Base-by-base conservation (phyloP, 495 filamentous ascomycete species). In the Penicillium fimorum region DNA sequence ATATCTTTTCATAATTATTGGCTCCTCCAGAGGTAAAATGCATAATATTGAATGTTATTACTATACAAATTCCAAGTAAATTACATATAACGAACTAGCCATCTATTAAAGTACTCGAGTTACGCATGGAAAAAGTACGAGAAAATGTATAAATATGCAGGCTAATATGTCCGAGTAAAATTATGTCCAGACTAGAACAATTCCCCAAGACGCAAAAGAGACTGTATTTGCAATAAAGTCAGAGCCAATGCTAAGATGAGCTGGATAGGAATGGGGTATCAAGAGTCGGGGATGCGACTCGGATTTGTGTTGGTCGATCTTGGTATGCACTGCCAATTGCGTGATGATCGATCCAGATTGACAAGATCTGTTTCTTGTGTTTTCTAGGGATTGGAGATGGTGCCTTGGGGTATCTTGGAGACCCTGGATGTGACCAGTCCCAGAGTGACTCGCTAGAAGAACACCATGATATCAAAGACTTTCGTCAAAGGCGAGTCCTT, bases 261-360 rank as follows among this genome's bases (percentile, higher is more conserved):
- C 52, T 43, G 49, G 35, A 54, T 54, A 41, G 52, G 45, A 59
- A 52, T 63, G 56, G 72, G 72, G 72, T 75, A 75, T 75, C 72
- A 75, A 75, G 70, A 68, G 68, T 63, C 64, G 64, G 63, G 47
- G 47, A 50, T 45, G 49, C 53, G 62, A 66, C 63, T 61, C 49
- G 62, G 52, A 60, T 59, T 47, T 41, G 58, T 44, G 58, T 50
- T 61, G 47, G 60, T 50, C 41, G 56, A 56, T 57, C 33, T 49
- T 50, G 43, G 41, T 43, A 35, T 59, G 61, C 38, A 58, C 38
- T 48, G 49, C 35, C 30, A 41, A 30, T 22, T 38, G 22, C 29
- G 27, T 20, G 17, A 11, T 44, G 57, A 50, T 53, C 37, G 25
- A 44, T 43, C 30, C 32, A 45, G 29, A 30, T 47, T 47, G 27